A percentile compares a stretch with the other conserved stretches of the same genome.
Evolutionary conservation across 495 filamentous ascomycete species (phyloP).

Genomic region (Penicillium canariense): DNA sequence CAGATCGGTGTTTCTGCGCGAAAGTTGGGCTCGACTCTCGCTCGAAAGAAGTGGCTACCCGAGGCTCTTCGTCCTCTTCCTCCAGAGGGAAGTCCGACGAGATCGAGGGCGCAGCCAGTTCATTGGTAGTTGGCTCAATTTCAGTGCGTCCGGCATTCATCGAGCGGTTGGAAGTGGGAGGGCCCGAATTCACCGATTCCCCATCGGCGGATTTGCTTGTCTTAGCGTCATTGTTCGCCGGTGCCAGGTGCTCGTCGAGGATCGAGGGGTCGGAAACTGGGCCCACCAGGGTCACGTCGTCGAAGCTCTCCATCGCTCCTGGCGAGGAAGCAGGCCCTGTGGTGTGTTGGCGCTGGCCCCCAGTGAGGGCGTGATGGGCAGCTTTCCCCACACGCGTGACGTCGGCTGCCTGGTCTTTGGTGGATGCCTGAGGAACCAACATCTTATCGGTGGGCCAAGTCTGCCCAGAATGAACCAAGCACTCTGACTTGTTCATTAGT

Average conservation of each 20-base stretch:
- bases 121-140: slow-evolving; percentile 9
- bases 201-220: slow-evolving; percentile 12
- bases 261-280: slow-evolving; percentile 16
- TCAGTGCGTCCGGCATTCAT: slow-evolving; percentile 7
- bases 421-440: slow-evolving; percentile 6
- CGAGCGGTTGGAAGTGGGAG: slow-evolving; percentile 18
- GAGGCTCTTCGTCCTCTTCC: slow-evolving; percentile 44
- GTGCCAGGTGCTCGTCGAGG: slow-evolving; percentile 19
- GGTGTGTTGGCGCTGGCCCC: not conserved
- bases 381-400: slow-evolving; percentile 22
- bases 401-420: not conserved
- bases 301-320: slow-evolving; percentile 38
- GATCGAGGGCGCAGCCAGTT: slow-evolving; percentile 14
- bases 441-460: too few relatives aligned
- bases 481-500: too few relatives aligned
- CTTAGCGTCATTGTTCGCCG: slow-evolving; percentile 12
- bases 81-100: slow-evolving; percentile 25
- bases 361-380: not conserved
- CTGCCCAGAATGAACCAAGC: too few relatives aligned
- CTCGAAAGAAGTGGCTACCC: slow-evolving; percentile 43
- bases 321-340: not conserved
- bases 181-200: slow-evolving; percentile 8
- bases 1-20: slow-evolving; percentile 45
- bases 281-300: slow-evolving; percentile 32
- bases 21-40: slow-evolving; percentile 38